Base-by-base conservation (phyloP, 345 rosid genomes). In the Eucalyptus rudis region DNA sequence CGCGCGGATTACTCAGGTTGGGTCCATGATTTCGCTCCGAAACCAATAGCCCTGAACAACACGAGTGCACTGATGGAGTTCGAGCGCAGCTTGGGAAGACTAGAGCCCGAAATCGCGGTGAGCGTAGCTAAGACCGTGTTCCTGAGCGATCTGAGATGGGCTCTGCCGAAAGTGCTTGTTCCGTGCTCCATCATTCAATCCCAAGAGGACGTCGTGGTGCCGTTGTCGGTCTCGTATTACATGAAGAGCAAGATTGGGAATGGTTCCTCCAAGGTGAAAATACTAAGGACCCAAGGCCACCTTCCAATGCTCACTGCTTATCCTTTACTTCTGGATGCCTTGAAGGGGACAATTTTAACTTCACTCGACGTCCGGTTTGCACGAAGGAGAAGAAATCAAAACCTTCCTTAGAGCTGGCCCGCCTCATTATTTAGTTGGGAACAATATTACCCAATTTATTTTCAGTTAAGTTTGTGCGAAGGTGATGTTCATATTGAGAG, bases 171-270 rank as follows among this genome's bases (percentile, higher is more conserved):
- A 52, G 93, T 92, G 29, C 7, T 2, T 8, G 91, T 93, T 24
- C 93, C 92, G 29, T 91, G 91, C 88, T 86, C 91, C 49, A 89
- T 92, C 79, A 91, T 92, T 80, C 93, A 90, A 40, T 89, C 92
- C 44, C 56, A 14, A 31, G 87, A 87, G 16, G 93, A 93, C 85
- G 2, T 22, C 2, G 12, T 89, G 4, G 93, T 91, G 56, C 93
- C 95, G 12, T 10, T 8, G 29, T 87, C 27, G 1, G 92, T 91
- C 7, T 86, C 92, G 36, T 40, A 15, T 71, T 93, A 91, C 89
- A 90, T 91, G 90, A n/a, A 91, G 87, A 71, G 25, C 16, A 49
- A 91, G 6, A 88, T 92, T 8, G 89, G 92, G 17, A 89, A 91
- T 31, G 36, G 64, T n/a, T 36, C 85, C 3, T 88, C 90, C 25